A percentile compares a stretch with the other conserved stretches of the same genome.
Conservation (phyloP, 139 green algal species). For the Chlamydomonas schloesseri region DNA sequence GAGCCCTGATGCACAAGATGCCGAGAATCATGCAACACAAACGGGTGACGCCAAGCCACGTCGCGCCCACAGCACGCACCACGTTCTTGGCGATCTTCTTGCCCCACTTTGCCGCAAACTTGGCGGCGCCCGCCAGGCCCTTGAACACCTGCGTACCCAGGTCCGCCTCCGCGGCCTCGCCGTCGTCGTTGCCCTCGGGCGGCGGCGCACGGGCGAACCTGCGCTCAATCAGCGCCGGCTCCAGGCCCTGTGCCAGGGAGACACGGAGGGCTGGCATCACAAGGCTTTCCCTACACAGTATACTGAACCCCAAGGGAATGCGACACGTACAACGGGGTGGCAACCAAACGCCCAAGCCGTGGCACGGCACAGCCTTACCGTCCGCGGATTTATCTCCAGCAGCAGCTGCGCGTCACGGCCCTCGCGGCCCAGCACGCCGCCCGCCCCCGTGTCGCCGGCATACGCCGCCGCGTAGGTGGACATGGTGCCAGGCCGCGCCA, state of each 20-base stretch:
- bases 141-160: constrained; percentile 48
- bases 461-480: too few relatives aligned
- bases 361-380: constrained; percentile 13
- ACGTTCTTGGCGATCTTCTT: constrained; percentile 56
- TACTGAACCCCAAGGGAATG: too few relatives aligned
- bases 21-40: too few relatives aligned
- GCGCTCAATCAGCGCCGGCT: neutral
- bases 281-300: too few relatives aligned
- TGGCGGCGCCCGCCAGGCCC: constrained; percentile 56
- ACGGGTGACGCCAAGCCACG: too few relatives aligned
- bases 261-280: neutral
- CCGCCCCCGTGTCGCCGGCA: too few relatives aligned
- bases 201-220: neutral
- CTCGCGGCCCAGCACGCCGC: neutral
- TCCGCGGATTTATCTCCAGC: constrained; percentile 8
- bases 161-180: neutral
- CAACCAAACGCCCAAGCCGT: too few relatives aligned
- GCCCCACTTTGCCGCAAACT: constrained; percentile 61
- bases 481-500: too few relatives aligned
- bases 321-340: too few relatives aligned
- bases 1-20: too few relatives aligned
- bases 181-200: neutral
- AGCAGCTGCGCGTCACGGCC: neutral
- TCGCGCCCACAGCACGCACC: too few relatives aligned
- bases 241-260: neutral